A percentile compares a stretch with the other conserved stretches of the same genome.
These are phyloP conservation scores for Paracoccidioides brasiliensis DNA, from an alignment of 2,329 filamentous ascomycete species.

Conservation along the genomic window DNA sequence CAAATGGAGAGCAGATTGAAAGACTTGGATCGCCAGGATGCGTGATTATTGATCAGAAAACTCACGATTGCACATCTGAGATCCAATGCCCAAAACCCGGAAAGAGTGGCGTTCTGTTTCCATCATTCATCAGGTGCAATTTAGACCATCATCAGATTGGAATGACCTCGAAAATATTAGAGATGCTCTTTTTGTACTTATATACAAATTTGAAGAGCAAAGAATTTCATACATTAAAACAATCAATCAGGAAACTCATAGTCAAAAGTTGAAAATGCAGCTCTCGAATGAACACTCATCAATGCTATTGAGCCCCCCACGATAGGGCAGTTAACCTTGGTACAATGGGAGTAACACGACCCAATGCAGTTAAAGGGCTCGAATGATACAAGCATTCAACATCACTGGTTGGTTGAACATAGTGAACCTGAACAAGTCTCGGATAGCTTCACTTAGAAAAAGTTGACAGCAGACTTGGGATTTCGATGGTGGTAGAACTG, in stretches of 20 bases:
- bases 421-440: too few relatives aligned
- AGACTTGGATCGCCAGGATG: not conserved
- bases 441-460: too few relatives aligned
- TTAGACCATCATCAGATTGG: not conserved
- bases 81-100: not conserved
- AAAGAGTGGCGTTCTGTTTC: not conserved
- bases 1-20: not conserved
- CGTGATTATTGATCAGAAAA: not conserved
- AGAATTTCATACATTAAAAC: not conserved
- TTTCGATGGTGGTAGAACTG: too few relatives aligned
- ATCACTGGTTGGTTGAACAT: too few relatives aligned
- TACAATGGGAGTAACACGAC: conserved; percentile 13
- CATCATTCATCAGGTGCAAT: not conserved
- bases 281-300: not conserved
- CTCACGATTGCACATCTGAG: not conserved
- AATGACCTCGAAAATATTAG: not conserved
- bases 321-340: not conserved
- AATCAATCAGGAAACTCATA: not conserved
- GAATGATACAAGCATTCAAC: conserved; percentile 7
- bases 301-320: too few relatives aligned
- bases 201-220: not conserved
- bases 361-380: conserved; percentile 16
- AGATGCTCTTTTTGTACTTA: not conserved
- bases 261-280: not conserved
- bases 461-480: too few relatives aligned